Base-by-base conservation (phyloP, 805 yeast species). In the Priceomyces fermenticarens region DNA sequence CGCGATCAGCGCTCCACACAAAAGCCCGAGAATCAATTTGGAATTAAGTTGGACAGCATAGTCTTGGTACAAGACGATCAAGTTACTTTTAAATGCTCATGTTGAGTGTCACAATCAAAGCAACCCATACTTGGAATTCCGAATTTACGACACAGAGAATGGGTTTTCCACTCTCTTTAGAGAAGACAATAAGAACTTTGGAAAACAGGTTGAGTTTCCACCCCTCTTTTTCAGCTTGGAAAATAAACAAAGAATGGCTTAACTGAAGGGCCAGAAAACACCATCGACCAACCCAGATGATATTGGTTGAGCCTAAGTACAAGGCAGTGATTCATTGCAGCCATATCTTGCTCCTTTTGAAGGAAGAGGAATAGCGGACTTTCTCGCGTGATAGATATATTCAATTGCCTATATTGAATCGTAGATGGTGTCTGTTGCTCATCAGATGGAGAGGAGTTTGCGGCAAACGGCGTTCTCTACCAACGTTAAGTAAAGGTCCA, bases 391-490 rank as follows among this genome's bases (percentile, higher is more conserved):
- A 42, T 83, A 30, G 90, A 87, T 50, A 93, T 1, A 77, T 87
- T 27, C 65, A 81, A 47, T 60, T 87, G 30, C 84, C 95, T 0
- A 83, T 87, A 16, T 87, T 87, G 62, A 83, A 88, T 27, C 89
- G 86, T 59, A 69, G 95, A 45, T 87, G 59, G 86, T 87, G 91
- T 88, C 88, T 47, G 86, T 88, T 58, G 96, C 96, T 7, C 95
- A 87, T 51, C 91, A 85, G 55, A 87, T 87, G 95, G 91, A 95
- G 30, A 77, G 76, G 29, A 83, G 90, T 4, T 67, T 87, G 41
- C 85, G 85, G 48, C 83, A 84, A 61, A 87, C 93, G 0, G 74
- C 91, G 2, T 88, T 87, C 8, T 81, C 88, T 4, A 85, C 90
- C 2, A 87, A 87, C 54, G 90, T 87, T 30, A 87, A 87, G 55